Evolutionary conservation across 2,329 filamentous ascomycete genomes (phyloP), one percentile per base, ranked within the genome.

Genomic region (Alternaria ethzedia): DNA sequence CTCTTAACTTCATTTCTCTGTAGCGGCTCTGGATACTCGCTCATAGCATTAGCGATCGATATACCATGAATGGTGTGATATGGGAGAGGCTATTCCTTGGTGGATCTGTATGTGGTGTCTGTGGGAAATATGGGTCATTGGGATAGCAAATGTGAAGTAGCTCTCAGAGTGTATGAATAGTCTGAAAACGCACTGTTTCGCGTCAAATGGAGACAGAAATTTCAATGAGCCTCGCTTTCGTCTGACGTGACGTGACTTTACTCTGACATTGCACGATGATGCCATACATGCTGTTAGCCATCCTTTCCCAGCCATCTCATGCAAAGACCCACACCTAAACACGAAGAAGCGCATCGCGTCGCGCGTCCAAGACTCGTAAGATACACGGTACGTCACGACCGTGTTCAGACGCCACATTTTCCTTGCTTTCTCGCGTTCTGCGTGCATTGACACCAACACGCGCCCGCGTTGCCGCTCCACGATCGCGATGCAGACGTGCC

Each of bases 1-100:
- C 67, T 72, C 50, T 74, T 75, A 75, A 74, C 69, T 72, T 76
- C 71, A 77, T 77, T 76, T 77, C 71, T 74, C 65, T 73, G 70
- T 66, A 73, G 72, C 70, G 75, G 70, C 72, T 76, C 75, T 76
- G 76, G 75, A 78, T 78, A 75, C 67, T 69, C 65, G 68, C 68
- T 75, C 70, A 75, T 73, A 77, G 68, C 69, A 67, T 70, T 74
- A 73, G 70, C 69, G 68, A 71, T 67, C 49, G 66, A 75, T 74
- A 75, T 72, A 73, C 73, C 70, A 66, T 65, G 64, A 57, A 70
- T 61, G 71, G 71, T 74, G 70, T 67, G 66, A 67, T 71, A 71
- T 63, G 68, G 49, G 68, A 62, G 50, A 60, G 65, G 65, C 61
- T 73, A 75, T 75, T 74, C 69, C 68, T 75, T 72, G 50, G 66